These are phyloP conservation scores for Backusella mclennaniae DNA, from an alignment of 192 early-diverging fungal genomes.

Conservation along the genomic window DNA sequence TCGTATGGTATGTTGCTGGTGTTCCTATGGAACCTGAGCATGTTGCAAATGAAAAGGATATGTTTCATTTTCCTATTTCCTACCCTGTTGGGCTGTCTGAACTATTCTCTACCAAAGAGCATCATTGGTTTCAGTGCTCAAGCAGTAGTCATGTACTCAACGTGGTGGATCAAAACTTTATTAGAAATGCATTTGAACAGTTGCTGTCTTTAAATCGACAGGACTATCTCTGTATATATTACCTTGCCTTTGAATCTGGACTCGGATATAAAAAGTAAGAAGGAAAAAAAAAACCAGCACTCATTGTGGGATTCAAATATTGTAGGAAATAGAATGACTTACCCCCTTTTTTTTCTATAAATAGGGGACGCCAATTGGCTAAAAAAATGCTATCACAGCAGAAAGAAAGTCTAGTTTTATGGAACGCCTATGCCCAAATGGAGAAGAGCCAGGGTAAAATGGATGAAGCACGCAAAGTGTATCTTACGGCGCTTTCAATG, in stretches of 20 bases:
- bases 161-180: constrained; percentile 21
- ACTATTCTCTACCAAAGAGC: constrained; percentile 28
- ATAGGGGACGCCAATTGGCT: constrained; percentile 46
- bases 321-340: not conserved
- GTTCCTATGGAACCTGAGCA: constrained; percentile 38
- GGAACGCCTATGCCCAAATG: constrained; percentile 56
- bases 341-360: not conserved
- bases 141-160: constrained; percentile 5
- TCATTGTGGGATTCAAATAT: not conserved
- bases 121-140: constrained; percentile 33
- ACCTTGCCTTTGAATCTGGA: constrained; percentile 45
- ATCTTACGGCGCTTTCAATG: constrained; percentile 41
- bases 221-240: constrained; percentile 35
- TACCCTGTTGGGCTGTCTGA: constrained; percentile 37
- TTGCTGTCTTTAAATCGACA: constrained; percentile 34
- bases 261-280: constrained; percentile 32
- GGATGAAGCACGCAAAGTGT: constrained; percentile 49
- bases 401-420: constrained; percentile 44
- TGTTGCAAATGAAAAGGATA: not conserved
- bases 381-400: constrained; percentile 44
- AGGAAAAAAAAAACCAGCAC: not conserved
- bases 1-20: constrained; percentile 26
- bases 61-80: constrained; percentile 32
- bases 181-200: constrained; percentile 50
- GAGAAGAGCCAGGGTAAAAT: constrained; percentile 44